Conservation (phyloP, 331 rosid genomes). For the Spiraea crenata region DNA sequence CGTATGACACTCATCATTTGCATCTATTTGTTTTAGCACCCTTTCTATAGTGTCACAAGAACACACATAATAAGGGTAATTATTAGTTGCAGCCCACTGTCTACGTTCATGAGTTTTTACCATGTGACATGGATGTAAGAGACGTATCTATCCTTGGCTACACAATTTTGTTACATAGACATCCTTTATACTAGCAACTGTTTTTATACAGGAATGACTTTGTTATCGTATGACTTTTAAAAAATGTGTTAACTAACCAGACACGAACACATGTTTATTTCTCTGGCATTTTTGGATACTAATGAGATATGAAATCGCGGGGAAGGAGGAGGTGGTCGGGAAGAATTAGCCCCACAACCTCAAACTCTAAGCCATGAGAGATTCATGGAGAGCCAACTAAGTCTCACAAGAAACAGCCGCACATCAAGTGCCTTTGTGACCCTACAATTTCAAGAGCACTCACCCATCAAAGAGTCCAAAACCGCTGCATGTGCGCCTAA, state of each 20-base stretch:
- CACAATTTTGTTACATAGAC: too few relatives aligned
- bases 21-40: too few relatives aligned
- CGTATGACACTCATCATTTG: too few relatives aligned
- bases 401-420: conserved; percentile 16
- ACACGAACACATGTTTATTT: too few relatives aligned
- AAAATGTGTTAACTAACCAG: too few relatives aligned
- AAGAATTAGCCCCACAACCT: conserved; percentile 12
- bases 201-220: too few relatives aligned
- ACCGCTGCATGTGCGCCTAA: conserved; percentile 31
- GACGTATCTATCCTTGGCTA: too few relatives aligned
- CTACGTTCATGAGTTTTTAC: too few relatives aligned
- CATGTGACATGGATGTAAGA: too few relatives aligned
- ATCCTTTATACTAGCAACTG: too few relatives aligned
- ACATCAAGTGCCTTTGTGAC: conserved; percentile 40
- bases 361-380: conserved; percentile 7
- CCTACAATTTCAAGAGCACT: conserved; percentile 43
- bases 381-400: conserved; percentile 15
- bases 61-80: neutral
- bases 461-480: conserved; percentile 19
- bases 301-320: conserved; percentile 19
- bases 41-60: neutral
- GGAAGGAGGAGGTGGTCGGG: conserved; percentile 7
- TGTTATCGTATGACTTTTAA: too few relatives aligned
- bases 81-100: too few relatives aligned
- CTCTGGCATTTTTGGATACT: conserved; percentile 12